These are phyloP conservation scores for Rugonectria rugulosa DNA, from an alignment of 2,329 filamentous ascomycete species.

Conservation along the genomic window DNA sequence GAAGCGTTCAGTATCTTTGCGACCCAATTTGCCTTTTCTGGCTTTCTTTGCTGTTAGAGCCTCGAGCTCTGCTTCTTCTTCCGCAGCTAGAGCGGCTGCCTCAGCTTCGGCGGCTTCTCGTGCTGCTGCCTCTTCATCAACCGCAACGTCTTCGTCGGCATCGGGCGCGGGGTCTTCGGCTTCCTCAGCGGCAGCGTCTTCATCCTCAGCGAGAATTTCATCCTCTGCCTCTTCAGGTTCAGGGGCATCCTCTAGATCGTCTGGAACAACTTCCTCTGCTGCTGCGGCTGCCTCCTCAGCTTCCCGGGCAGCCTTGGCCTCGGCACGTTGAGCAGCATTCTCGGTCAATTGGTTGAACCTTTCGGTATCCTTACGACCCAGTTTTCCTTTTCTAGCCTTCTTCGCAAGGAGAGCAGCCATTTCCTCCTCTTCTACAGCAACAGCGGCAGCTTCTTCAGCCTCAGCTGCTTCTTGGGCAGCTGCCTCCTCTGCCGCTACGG, in stretches of 20 bases:
- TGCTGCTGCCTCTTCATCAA: constrained; percentile 46
- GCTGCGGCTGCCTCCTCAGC: constrained; percentile 26
- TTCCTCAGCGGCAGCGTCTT: constrained; percentile 1
- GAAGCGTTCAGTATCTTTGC: constrained; percentile 35
- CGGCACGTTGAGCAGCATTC: constrained; percentile 28
- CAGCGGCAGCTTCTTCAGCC: constrained; percentile 32
- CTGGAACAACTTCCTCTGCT: constrained; percentile 12
- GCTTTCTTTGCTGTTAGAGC: constrained; percentile 25
- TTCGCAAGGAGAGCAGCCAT: constrained; percentile 49
- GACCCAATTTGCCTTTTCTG: constrained; percentile 34
- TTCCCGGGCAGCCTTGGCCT: constrained; percentile 27
- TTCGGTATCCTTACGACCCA: constrained; percentile 36
- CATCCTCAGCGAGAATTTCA: constrained; percentile 23
- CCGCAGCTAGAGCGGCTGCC: constrained; percentile 23
- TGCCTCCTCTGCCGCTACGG: constrained; percentile 34
- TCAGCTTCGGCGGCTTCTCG: constrained; percentile 8
- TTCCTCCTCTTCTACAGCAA: constrained; percentile 48
- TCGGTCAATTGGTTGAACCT: constrained; percentile 27
- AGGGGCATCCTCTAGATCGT: no score
- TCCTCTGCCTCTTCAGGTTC: neutral
- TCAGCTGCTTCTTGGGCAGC: constrained; percentile 32
- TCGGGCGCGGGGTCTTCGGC: no score
- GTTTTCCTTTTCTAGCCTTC: constrained; percentile 46
- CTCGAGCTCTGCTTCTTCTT: constrained; percentile 31
- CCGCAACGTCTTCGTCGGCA: constrained; percentile 13